Percentiles rank a stretch among this genome's conserved stretches.
These are phyloP conservation scores for Dujonia santamariae DNA, from an alignment of 1,139 yeast genomes.

Conservation along the genomic window DNA sequence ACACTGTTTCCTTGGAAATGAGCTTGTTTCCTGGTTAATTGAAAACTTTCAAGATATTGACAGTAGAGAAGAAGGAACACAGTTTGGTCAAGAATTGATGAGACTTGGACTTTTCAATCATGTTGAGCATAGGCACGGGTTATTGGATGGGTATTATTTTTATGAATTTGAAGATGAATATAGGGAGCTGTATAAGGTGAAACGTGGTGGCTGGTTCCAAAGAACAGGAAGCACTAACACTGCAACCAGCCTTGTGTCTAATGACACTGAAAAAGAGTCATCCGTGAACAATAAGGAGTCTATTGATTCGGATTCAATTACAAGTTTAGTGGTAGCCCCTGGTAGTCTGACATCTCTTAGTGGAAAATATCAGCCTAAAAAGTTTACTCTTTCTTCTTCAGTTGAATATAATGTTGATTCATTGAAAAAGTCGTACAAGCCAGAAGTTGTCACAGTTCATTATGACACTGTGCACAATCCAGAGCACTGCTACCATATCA, in stretches of 20 bases:
- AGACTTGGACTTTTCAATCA: constrained; percentile 69
- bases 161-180: constrained; percentile 68
- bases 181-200: constrained; percentile 25
- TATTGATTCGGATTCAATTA: too few species aligned
- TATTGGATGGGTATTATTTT: constrained; percentile 90
- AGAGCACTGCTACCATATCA: constrained; percentile 87
- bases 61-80: constrained; percentile 77
- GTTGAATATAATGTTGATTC: constrained; percentile 79
- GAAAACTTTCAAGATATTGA: constrained; percentile 77
- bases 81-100: constrained; percentile 77
- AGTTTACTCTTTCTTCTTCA: constrained; percentile 59
- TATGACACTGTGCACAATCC: constrained; percentile 93
- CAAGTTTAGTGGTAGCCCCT: too few species aligned
- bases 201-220: constrained; percentile 31
- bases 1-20: constrained; percentile 82
- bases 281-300: too few species aligned
- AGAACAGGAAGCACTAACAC: constrained; percentile 17
- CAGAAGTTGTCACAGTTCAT: constrained; percentile 79
- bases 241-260: not conserved
- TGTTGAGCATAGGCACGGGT: constrained; percentile 78
- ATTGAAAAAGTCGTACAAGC: constrained; percentile 62
- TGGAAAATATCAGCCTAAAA: too few species aligned
- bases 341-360: too few species aligned
- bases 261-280: not conserved
- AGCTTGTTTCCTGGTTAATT: constrained; percentile 80